These are phyloP conservation scores for Rhizopogon vinicolor DNA, from an alignment of 768 basidiomycete species.

Conservation along the genomic window DNA sequence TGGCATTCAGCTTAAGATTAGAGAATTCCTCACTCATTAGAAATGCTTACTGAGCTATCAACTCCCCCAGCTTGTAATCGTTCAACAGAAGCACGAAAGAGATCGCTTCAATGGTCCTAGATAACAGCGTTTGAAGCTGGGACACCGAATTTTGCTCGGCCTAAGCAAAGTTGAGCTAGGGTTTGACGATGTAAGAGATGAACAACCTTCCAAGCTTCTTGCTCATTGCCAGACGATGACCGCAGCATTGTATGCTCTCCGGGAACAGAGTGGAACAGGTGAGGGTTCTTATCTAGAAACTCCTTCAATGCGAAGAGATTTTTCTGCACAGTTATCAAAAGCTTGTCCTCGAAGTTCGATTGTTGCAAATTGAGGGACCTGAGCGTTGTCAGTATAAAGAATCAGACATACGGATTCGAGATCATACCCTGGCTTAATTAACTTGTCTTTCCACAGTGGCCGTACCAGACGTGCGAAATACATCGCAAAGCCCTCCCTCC, in stretches of 20 bases:
- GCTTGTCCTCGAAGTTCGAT: constrained; percentile 58
- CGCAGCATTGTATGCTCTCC: constrained; percentile 61
- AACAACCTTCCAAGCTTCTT: constrained; percentile 84
- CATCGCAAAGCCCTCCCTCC: constrained; percentile 83
- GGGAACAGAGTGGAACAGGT: constrained; percentile 80
- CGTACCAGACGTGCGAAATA: constrained; percentile 84
- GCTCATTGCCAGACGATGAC: constrained; percentile 54
- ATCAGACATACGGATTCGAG: neutral
- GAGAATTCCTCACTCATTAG: neutral
- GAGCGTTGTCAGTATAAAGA: neutral
- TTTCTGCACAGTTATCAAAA: constrained; percentile 68
- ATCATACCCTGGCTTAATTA: constrained; percentile 61
- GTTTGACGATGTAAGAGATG: neutral
- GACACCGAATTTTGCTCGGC: constrained; percentile 80
- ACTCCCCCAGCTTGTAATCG: constrained; percentile 85
- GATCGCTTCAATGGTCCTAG: constrained; percentile 88
- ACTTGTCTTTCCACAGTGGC: constrained; percentile 81
- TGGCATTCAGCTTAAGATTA: constrained; percentile 25
- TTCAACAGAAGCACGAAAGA: constrained; percentile 89
- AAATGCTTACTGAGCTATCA: constrained; percentile 66
- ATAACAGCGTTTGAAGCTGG: constrained; percentile 70
- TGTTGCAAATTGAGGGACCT: constrained; percentile 46
- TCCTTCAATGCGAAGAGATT: constrained; percentile 75
- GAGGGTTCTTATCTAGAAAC: constrained; percentile 76
- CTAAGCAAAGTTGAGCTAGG: constrained; percentile 32